These are phyloP conservation scores for Phialemoniopsis sp. DNA, from an alignment of 2,329 filamentous ascomycete species.

Conservation along the genomic window DNA sequence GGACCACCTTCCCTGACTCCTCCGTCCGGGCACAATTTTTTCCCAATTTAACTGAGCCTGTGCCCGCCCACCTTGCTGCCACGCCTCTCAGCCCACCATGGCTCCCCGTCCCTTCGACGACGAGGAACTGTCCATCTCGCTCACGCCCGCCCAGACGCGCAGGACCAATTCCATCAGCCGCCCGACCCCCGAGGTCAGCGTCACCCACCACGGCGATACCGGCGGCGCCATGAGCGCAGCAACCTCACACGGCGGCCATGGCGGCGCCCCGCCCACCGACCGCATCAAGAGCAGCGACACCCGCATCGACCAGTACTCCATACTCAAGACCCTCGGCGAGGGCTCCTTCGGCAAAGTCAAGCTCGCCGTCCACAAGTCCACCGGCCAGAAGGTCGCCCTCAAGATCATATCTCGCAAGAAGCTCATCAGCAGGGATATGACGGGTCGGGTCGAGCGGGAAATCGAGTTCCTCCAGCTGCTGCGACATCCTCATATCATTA, in stretches of 20 bases:
- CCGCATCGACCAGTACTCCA: constrained; percentile 85
- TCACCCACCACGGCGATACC: constrained; percentile 21
- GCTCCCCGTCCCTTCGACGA: constrained; percentile 63
- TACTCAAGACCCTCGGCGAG: constrained; percentile 87
- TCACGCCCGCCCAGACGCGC: constrained; percentile 61
- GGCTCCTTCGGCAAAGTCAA: constrained; percentile 99
- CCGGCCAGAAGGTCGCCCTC: constrained; percentile 90
- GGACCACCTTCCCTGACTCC: too few relatives aligned
- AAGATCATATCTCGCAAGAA: constrained; percentile 98
- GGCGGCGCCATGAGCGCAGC: constrained; percentile 22
- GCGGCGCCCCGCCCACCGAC: constrained; percentile 8
- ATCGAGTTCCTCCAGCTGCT: constrained; percentile 96
- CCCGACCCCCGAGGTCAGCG: constrained; percentile 27
- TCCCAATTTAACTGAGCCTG: too few relatives aligned
- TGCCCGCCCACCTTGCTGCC: neutral
- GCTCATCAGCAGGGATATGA: constrained; percentile 96
- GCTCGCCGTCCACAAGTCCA: constrained; percentile 87
- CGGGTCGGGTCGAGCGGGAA: constrained; percentile 92
- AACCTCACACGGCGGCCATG: constrained; percentile 10
- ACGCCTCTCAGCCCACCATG: constrained; percentile 26
- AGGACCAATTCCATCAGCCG: constrained; percentile 33
- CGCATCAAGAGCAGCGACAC: constrained; percentile 26
- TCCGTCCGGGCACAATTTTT: too few relatives aligned
- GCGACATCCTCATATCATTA: constrained; percentile 97
- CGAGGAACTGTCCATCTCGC: constrained; percentile 77